These are phyloP conservation scores for Aspergillus cejpii DNA, from an alignment of 2,329 filamentous ascomycete species.

Conservation along the genomic window DNA sequence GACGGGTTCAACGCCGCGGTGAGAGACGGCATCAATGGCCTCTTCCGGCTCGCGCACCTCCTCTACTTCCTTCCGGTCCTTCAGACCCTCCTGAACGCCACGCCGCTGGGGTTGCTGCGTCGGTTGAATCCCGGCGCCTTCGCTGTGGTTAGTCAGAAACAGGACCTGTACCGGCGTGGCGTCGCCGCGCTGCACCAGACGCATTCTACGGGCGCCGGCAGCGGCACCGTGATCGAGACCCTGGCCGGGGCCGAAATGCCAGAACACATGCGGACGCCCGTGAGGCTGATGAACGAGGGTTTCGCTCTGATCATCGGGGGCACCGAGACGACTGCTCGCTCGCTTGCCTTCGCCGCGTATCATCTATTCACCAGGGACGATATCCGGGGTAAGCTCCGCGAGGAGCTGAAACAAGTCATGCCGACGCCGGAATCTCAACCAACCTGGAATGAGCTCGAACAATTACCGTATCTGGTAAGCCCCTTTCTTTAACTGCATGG, in stretches of 20 bases:
- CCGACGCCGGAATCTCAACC: conserved; percentile 19
- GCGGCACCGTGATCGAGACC: conserved; percentile 13
- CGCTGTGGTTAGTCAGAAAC: conserved; percentile 14
- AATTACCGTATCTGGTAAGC: conserved; percentile 37
- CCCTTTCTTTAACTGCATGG: not conserved
- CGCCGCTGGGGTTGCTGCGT: conserved; percentile 13
- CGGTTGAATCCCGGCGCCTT: conserved; percentile 9
- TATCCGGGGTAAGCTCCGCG: conserved; percentile 18
- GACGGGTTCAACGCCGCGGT: conserved; percentile 21
- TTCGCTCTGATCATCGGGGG: conserved; percentile 36
- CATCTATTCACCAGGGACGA: conserved; percentile 18
- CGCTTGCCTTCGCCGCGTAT: conserved; percentile 25
- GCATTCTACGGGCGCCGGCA: not conserved
- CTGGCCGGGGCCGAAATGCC: conserved; percentile 15
- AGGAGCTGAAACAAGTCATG: conserved; percentile 26
- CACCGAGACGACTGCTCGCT: conserved; percentile 34
- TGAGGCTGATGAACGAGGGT: conserved; percentile 36
- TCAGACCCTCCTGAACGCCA: conserved; percentile 12
- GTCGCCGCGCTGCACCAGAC: conserved; percentile 6
- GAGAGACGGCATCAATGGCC: conserved; percentile 16
- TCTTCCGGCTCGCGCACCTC: conserved; percentile 14
- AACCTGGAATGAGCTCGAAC: conserved; percentile 31
- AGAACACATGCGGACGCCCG: conserved; percentile 12
- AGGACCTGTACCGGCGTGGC: conserved; percentile 8
- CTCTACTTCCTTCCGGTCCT: conserved; percentile 21